Conservation (phyloP, 1,284 basidiomycete species). For the Rugosomyces carneus region DNA sequence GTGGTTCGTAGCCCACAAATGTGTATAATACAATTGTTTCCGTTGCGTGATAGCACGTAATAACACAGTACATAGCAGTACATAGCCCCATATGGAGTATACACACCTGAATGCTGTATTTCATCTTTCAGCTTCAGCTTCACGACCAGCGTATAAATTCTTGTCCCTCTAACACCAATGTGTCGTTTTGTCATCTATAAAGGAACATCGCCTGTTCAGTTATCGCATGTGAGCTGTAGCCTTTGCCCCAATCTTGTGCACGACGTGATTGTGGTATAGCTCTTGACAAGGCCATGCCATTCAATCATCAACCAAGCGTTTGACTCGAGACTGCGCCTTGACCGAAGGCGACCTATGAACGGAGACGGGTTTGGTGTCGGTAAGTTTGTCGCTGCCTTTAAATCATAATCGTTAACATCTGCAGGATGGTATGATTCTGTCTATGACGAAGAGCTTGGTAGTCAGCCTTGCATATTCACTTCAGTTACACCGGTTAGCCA, state of each 20-base stretch:
- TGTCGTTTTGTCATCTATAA: constrained; percentile 91
- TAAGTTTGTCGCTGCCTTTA: constrained; percentile 33
- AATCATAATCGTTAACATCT: not conserved
- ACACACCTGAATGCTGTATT: no score
- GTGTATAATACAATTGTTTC: not conserved
- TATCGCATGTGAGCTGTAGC: constrained; percentile 62
- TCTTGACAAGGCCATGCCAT: constrained; percentile 88
- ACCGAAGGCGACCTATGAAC: constrained; percentile 79
- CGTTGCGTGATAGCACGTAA: constrained; percentile 29
- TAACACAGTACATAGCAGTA: no score
- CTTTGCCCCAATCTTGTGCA: not conserved
- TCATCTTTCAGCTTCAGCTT: no score
- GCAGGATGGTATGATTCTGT: constrained; percentile 82
- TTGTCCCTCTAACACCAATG: constrained; percentile 36
- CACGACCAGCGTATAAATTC: not conserved
- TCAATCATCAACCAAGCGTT: constrained; percentile 96
- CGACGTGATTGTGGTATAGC: constrained; percentile 31
- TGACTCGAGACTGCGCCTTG: constrained; percentile 82
- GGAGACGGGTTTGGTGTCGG: constrained; percentile 98
- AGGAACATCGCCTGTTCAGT: constrained; percentile 80
- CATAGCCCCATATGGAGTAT: no score
- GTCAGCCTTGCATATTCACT: constrained; percentile 92
- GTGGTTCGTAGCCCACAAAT: not conserved
- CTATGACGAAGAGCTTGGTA: constrained; percentile 75
- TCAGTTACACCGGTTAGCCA: constrained; percentile 81